Evolutionary conservation across 2,329 filamentous ascomycete species (phyloP).

Genomic region (Trichoderma gracile): DNA sequence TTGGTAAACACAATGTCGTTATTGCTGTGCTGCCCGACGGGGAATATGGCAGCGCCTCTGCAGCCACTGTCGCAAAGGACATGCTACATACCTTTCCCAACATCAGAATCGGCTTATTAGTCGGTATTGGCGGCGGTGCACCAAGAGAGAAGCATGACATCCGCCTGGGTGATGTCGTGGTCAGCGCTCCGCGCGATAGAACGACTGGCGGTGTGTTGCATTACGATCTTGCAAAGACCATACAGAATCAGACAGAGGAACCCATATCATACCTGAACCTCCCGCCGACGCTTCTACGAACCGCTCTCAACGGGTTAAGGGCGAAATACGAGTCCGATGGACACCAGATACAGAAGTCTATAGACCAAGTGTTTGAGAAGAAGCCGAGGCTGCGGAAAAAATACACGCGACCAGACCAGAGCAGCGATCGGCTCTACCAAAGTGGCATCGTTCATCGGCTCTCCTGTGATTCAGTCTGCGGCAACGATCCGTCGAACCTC

Average conservation of each 20-base stretch:
- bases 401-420: constrained; percentile 20
- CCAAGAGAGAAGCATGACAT: constrained; percentile 40
- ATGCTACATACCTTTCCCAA: constrained; percentile 37
- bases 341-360: constrained; percentile 22
- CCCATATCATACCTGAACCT: constrained; percentile 27
- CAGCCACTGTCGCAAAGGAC: constrained; percentile 31
- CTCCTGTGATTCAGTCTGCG: background rate
- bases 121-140: constrained; percentile 30
- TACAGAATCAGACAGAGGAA: constrained; percentile 28
- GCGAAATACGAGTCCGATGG: constrained; percentile 19
- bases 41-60: constrained; percentile 26
- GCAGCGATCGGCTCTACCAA: constrained; percentile 24
- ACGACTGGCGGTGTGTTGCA: constrained; percentile 28
- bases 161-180: constrained; percentile 34
- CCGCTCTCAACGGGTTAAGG: constrained; percentile 21
- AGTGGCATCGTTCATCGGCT: constrained; percentile 7
- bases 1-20: constrained; percentile 29
- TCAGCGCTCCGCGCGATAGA: constrained; percentile 20
- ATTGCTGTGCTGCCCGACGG: constrained; percentile 27
- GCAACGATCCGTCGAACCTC: constrained; percentile 9
- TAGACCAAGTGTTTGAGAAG: constrained; percentile 7
- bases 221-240: constrained; percentile 32
- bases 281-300: constrained; percentile 26
- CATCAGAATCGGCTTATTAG: constrained; percentile 31
- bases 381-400: constrained; percentile 21